Conservation (phyloP, 2,329 filamentous ascomycete genomes). For the Balansia obtecta region DNA sequence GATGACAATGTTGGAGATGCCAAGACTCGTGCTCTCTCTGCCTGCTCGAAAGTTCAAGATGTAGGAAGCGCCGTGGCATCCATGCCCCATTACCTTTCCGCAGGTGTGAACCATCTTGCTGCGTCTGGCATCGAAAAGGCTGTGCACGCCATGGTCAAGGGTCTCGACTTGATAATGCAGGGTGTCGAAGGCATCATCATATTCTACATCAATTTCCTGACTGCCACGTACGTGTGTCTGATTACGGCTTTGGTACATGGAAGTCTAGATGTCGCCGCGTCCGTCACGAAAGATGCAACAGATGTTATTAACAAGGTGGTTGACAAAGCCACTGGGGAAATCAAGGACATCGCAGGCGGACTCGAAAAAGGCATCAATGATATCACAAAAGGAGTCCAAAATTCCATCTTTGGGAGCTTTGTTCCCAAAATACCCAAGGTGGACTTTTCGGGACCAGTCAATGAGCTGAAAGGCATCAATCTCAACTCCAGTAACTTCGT, state of each 20-base stretch:
- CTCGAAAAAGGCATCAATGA: constrained; percentile 35
- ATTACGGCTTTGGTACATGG: constrained; percentile 74
- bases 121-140: constrained; percentile 69
- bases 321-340: constrained; percentile 40
- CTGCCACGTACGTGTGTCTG: constrained; percentile 80
- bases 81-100: constrained; percentile 90
- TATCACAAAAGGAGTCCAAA: constrained; percentile 31
- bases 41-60: constrained; percentile 85
- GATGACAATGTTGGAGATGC: constrained; percentile 65
- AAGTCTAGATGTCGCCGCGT: constrained; percentile 55
- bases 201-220: constrained; percentile 87
- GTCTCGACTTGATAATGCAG: constrained; percentile 68
- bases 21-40: constrained; percentile 69
- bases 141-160: constrained; percentile 65
- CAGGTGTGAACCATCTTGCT: constrained; percentile 77
- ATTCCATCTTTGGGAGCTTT: constrained; percentile 37
- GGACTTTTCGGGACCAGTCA: constrained; percentile 52
- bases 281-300: constrained; percentile 40
- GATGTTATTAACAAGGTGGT: constrained; percentile 37
- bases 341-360: constrained; percentile 45
- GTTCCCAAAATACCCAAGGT: constrained; percentile 35
- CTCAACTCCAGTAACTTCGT: constrained; percentile 56
- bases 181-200: constrained; percentile 79
- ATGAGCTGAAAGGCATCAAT: constrained; percentile 56
- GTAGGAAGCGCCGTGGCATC: constrained; percentile 93